phyloP scores from a whole-genome alignment of 139 green algal genomes.

The Coelastrella sp. region DNA sequence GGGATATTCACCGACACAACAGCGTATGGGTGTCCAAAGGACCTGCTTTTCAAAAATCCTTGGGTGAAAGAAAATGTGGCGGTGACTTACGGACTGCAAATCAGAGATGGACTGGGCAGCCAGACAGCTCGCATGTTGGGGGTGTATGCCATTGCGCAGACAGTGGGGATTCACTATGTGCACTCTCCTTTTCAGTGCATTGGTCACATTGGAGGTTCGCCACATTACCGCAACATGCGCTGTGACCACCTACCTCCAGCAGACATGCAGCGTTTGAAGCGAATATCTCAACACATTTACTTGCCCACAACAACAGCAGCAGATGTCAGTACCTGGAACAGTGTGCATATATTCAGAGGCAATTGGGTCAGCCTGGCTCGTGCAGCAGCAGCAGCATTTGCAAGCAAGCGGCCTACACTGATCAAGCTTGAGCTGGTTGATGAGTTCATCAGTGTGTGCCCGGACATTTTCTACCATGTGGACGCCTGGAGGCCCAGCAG shows the following conservation, averaged over 20 bases:
- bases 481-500: constrained; percentile 1
- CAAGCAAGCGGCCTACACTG: neutral
- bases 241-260: neutral
- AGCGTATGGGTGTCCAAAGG: constrained; percentile 10
- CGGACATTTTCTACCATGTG: constrained; percentile 31
- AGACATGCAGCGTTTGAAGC: neutral
- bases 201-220: constrained; percentile 2
- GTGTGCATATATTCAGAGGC: neutral
- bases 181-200: constrained; percentile 26
- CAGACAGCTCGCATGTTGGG: constrained; percentile 27
- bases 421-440: constrained; percentile 17
- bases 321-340: neutral
- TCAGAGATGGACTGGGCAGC: constrained; percentile 24
- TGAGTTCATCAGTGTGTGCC: constrained; percentile 22
- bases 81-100: constrained; percentile 16
- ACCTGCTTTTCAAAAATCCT: neutral
- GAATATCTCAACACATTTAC: neutral
- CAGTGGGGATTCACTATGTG: neutral
- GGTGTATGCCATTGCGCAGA: constrained; percentile 12
- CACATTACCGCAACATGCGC: constrained; percentile 12
- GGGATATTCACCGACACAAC: neutral
- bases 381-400: neutral
- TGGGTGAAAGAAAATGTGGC: constrained; percentile 23
- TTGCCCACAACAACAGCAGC: neutral
- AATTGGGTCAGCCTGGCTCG: neutral